A percentile compares a stretch with the other conserved stretches of the same genome.
Evolutionary conservation across 257 asterid species (phyloP).

Genomic region (Craterostigma plantagineum): DNA sequence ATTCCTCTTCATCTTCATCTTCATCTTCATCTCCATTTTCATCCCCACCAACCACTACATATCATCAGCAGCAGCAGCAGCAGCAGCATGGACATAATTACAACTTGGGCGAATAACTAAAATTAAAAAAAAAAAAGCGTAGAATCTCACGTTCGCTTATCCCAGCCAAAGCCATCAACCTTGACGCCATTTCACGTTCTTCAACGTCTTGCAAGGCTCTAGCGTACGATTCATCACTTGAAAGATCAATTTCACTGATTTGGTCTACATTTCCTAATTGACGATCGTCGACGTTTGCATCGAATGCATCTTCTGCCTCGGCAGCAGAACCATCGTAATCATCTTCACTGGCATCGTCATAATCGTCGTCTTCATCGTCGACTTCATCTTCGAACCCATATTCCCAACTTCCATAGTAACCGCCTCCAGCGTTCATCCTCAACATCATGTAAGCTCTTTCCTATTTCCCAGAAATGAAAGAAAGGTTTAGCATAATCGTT

Average conservation of each 20-base stretch:
- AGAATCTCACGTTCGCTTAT: conserved; percentile 32
- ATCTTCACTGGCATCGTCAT: conserved; percentile 54
- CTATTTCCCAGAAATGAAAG: conserved; percentile 13
- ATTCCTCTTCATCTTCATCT: conserved; percentile 28
- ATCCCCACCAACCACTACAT: conserved; percentile 35
- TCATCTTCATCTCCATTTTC: conserved; percentile 19
- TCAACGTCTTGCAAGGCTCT: conserved; percentile 92
- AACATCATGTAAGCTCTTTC: conserved; percentile 94
- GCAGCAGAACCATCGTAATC: conserved; percentile 42
- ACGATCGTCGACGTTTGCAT: conserved; percentile 37
- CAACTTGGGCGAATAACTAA: neutral
- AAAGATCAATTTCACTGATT: conserved; percentile 60
- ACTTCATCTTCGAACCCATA: conserved; percentile 30
- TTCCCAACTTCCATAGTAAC: conserved; percentile 71
- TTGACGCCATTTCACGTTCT: conserved; percentile 80
- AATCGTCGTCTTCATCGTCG: conserved; percentile 41
- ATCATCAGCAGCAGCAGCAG: neutral
- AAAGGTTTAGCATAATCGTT: too few relatives aligned
- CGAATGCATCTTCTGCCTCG: conserved; percentile 44
- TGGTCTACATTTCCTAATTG: conserved; percentile 33
- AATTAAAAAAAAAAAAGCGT: conserved; percentile 3
- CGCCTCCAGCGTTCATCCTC: conserved; percentile 44
- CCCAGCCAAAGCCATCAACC: conserved; percentile 76
- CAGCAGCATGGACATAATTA: too few relatives aligned
- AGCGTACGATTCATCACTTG: conserved; percentile 92